Conservation (phyloP, 306 rosid genomes). For the Glycyrrhiza uralensis region DNA sequence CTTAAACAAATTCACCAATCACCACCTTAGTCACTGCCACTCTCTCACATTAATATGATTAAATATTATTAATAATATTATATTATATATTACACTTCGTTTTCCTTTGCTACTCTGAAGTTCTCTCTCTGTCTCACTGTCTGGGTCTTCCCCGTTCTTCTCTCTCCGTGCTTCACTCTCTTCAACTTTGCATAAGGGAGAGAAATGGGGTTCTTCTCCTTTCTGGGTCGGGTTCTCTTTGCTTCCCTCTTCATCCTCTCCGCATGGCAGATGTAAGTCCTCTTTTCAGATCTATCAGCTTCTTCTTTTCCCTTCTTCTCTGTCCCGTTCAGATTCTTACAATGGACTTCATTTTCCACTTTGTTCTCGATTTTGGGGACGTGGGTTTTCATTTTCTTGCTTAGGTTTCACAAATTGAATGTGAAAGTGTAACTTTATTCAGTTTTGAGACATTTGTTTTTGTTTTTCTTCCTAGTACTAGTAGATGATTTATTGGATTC, state of each 20-base stretch:
- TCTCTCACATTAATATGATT: too few relatives aligned
- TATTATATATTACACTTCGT: background rate
- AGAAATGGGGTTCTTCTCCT: slow-evolving; percentile 69
- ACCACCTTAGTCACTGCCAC: background rate
- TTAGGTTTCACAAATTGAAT: background rate
- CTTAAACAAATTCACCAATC: background rate
- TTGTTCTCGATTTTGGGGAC: background rate
- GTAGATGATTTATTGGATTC: background rate
- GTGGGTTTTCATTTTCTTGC: background rate
- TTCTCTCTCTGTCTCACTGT: background rate
- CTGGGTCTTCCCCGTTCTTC: background rate
- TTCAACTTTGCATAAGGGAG: slow-evolving; percentile 18
- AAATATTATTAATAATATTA: too few relatives aligned
- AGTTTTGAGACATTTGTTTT: too few relatives aligned
- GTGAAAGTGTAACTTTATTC: too few relatives aligned
- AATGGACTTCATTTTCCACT: slow-evolving; percentile 5
- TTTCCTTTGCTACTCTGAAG: too few relatives aligned
- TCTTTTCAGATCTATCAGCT: slow-evolving; percentile 29
- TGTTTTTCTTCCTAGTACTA: too few relatives aligned
- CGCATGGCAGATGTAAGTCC: slow-evolving; percentile 74
- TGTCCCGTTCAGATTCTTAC: background rate
- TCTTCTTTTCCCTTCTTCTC: background rate
- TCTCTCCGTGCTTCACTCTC: slow-evolving; percentile 16
- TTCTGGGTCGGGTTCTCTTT: slow-evolving; percentile 80
- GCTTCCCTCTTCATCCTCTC: slow-evolving; percentile 85